Evolutionary conservation across 176 grass and related monocot species (phyloP).

Genomic region (Puccinellia tenuiflora): DNA sequence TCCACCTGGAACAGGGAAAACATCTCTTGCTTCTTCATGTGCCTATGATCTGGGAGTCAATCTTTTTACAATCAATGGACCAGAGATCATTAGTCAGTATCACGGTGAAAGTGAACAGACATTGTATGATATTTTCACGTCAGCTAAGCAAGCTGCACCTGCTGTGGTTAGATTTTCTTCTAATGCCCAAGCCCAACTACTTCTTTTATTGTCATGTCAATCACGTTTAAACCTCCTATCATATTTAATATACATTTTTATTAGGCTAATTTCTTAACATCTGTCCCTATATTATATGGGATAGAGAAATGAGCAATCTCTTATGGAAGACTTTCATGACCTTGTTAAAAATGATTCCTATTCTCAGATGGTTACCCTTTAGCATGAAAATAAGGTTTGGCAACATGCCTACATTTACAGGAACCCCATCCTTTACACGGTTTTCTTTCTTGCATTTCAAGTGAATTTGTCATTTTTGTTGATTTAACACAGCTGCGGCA

Average conservation of each 20-base stretch:
- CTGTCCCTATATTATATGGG: background rate
- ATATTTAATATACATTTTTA: background rate
- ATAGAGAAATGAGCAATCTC: background rate
- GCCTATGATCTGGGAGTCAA: slow-evolving; percentile 49
- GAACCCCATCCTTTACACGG: background rate
- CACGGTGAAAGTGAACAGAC: slow-evolving; percentile 81
- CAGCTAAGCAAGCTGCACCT: slow-evolving; percentile 65
- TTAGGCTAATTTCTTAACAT: background rate
- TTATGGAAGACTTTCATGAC: background rate
- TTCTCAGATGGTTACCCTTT: background rate
- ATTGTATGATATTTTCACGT: slow-evolving; percentile 68
- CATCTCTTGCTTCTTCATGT: slow-evolving; percentile 74
- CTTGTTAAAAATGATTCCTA: background rate
- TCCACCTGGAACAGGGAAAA: slow-evolving; percentile 96
- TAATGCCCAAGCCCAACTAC: background rate
- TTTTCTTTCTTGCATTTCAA: slow-evolving; percentile 8
- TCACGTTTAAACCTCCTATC: background rate
- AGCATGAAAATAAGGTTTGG: background rate
- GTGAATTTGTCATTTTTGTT: background rate
- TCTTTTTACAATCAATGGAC: slow-evolving; percentile 80
- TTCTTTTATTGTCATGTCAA: background rate
- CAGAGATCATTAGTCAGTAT: slow-evolving; percentile 88
- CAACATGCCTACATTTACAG: background rate
- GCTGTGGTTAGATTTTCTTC: slow-evolving; percentile 71
- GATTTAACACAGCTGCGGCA: background rate